These are phyloP conservation scores for Nigrospora sphaerica DNA, from an alignment of 2,329 filamentous ascomycete genomes.

Conservation along the genomic window DNA sequence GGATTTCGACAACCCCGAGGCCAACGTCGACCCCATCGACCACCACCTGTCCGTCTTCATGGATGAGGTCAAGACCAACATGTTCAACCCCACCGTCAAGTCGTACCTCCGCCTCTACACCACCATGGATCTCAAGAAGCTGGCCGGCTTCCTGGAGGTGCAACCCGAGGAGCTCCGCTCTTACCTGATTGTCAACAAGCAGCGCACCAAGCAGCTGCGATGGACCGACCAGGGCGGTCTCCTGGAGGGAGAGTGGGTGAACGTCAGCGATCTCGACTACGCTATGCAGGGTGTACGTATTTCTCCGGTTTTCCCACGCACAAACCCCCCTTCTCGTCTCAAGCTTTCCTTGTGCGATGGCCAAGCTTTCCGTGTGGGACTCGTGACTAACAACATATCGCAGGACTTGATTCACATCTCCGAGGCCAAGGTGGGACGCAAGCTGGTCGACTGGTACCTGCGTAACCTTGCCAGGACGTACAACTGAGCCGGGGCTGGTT, in stretches of 20 bases:
- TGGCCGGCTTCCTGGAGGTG: constrained; percentile 93
- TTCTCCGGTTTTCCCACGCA: constrained; percentile 1
- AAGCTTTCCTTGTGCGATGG: constrained; percentile 10
- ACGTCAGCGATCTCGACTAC: constrained; percentile 93
- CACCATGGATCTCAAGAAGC: constrained; percentile 98
- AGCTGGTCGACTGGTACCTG: constrained; percentile 98
- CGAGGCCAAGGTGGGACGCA: constrained; percentile 95
- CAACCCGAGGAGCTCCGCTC: constrained; percentile 92
- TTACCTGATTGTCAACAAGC: constrained; percentile 96
- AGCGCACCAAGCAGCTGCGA: constrained; percentile 91
- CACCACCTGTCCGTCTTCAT: constrained; percentile 98
- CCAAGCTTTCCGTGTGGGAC: constrained; percentile 14
- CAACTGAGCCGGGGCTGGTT: constrained; percentile 37
- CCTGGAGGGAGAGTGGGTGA: constrained; percentile 86
- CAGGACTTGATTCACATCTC: constrained; percentile 97
- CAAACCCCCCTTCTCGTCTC: constrained; percentile 3
- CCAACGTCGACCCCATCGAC: constrained; percentile 95
- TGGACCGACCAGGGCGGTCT: constrained; percentile 87
- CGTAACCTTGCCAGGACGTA: constrained; percentile 94
- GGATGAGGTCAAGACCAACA: constrained; percentile 99
- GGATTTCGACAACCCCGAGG: constrained; percentile 92
- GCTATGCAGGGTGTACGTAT: constrained; percentile 81
- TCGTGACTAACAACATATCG: constrained; percentile 14
- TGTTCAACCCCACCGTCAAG: constrained; percentile 95
- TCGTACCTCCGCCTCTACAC: constrained; percentile 99